A percentile compares a stretch with the other conserved stretches of the same genome.
Conservation (phyloP, 495 filamentous ascomycete genomes). For the Neurospora cerealis region DNA sequence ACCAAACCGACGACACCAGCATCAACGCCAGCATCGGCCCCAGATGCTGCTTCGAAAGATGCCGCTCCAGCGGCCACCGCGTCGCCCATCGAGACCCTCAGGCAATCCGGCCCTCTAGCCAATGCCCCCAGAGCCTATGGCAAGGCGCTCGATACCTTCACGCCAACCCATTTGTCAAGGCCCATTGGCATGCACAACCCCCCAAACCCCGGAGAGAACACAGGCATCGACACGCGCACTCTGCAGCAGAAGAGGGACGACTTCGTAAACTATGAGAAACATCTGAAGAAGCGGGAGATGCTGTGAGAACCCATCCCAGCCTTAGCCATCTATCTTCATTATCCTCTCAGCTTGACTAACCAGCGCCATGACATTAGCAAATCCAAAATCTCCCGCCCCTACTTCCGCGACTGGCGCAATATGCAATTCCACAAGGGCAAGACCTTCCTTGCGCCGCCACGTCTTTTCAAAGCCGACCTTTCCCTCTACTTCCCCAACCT, state of each 20-base stretch:
- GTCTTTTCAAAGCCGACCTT: conserved; percentile 61
- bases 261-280: conserved; percentile 75
- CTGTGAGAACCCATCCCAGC: conserved; percentile 43
- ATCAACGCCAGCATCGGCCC: neutral
- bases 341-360: neutral
- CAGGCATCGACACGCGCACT: conserved; percentile 59
- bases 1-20: conserved; percentile 3
- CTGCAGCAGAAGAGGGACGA: conserved; percentile 63
- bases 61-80: neutral
- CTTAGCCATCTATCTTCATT: neutral
- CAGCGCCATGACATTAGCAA: conserved; percentile 23
- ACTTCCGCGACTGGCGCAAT: conserved; percentile 88
- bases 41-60: conserved; percentile 1
- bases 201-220: conserved; percentile 68
- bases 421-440: conserved; percentile 77
- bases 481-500: conserved; percentile 94
- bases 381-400: conserved; percentile 60
- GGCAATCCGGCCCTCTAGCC: conserved; percentile 25
- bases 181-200: conserved; percentile 73
- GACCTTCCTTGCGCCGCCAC: conserved; percentile 69
- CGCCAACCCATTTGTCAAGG: conserved; percentile 58
- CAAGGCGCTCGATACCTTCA: conserved; percentile 48
- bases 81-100: conserved; percentile 1
- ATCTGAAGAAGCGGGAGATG: conserved; percentile 58
- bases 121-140: conserved; percentile 44